Conservation (phyloP, 768 basidiomycete species). For the Boletus fagicola region DNA sequence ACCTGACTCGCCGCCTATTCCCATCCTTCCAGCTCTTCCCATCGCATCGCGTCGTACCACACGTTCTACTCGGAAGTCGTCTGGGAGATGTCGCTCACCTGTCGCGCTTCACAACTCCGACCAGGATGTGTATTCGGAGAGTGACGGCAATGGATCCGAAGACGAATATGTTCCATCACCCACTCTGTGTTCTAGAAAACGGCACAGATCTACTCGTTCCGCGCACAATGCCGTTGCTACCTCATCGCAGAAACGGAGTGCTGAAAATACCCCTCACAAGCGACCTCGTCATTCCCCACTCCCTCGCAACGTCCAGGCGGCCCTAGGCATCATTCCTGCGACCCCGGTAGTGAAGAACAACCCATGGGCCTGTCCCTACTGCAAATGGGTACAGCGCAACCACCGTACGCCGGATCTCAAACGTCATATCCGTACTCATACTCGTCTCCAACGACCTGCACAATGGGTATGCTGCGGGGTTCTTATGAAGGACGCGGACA, state of each 20-base stretch:
- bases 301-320: constrained; percentile 48
- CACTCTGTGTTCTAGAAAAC: constrained; percentile 33
- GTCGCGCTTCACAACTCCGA: constrained; percentile 13
- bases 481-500: constrained; percentile 24
- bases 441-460: constrained; percentile 34
- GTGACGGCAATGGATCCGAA: constrained; percentile 40
- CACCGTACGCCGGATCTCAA: constrained; percentile 56
- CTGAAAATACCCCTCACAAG: constrained; percentile 16
- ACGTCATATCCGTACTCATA: constrained; percentile 57
- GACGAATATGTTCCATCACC: constrained; percentile 48
- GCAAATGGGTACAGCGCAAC: constrained; percentile 48
- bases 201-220: constrained; percentile 23
- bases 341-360: constrained; percentile 27
- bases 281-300: constrained; percentile 35
- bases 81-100: background rate
- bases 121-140: constrained; percentile 36
- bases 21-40: background rate
- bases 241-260: constrained; percentile 7
- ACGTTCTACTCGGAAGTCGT: constrained; percentile 17
- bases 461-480: constrained; percentile 42
- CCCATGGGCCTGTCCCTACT: constrained; percentile 46
- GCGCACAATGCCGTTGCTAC: background rate
- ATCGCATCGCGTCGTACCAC: constrained; percentile 6
- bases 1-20: background rate
- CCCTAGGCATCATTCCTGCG: constrained; percentile 17